Base-by-base conservation (phyloP, 106 monocot species). In the Chionographis japonica region DNA sequence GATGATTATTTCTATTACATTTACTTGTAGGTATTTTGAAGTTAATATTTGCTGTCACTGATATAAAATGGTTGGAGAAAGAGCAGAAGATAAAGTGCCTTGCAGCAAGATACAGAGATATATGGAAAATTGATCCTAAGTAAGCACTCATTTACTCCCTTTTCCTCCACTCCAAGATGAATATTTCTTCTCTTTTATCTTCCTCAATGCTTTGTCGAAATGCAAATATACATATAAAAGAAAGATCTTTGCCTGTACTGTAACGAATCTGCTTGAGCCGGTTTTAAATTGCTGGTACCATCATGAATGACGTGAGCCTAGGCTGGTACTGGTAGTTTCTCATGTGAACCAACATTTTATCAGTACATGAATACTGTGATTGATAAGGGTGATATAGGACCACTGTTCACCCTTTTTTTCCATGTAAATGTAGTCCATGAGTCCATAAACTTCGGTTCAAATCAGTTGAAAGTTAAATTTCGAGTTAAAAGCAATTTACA, bases 61-160 rank as follows among this genome's bases (percentile, higher is more conserved):
- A 79, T 53, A 51, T 59, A 18, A 42, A 56, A 10, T 92, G 92
- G 88, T 59, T 61, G 41, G 81, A 76, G 61, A 83, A 84, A 74
- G 89, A 89, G 56, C 70, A 71, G 40, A 89, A 80, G 54, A 89
- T 92, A 52, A 77, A 80, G 68, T 71, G 60, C 60, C 76, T 95
- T 46, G 71, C 84, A 52, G 72, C 67, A 74, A 84, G 80, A 83
- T 95, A 95, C 42, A 65, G 50, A 68, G 84, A 75, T 60, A 65
- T 87, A 68, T 95, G 89, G 86, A 80, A 74, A 60, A 20, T 37
- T 70, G 16, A 54, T 72, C 40, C 64, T 56, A 43, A 67, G 92
- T 92, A 85, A 77, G 92, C 43, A 72, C 3, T 51, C 37, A 37
- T 13, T 3, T 27, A 14, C 3, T 7, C n/a, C 2, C 4, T 66